Conservation (phyloP, 2,329 filamentous ascomycete species). For the Apiospora phragmitis region DNA sequence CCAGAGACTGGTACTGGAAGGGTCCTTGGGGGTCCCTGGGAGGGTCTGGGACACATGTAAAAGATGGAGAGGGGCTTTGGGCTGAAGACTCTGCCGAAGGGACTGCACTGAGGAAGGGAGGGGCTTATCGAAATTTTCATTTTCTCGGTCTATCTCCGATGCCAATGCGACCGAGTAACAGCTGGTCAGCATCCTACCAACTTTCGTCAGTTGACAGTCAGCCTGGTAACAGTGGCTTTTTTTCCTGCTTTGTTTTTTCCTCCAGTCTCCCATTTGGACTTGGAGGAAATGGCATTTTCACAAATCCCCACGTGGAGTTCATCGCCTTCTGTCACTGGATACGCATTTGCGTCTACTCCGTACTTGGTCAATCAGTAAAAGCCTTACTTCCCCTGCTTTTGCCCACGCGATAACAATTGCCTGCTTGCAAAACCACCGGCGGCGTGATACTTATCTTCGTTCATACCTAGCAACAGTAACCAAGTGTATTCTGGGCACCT, state of each 20-base stretch:
- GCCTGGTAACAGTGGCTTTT: background rate
- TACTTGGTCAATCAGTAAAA: background rate
- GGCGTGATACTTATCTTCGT: background rate
- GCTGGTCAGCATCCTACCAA: background rate
- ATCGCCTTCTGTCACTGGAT: conserved; percentile 4
- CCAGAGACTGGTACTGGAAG: background rate
- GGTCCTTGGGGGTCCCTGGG: background rate
- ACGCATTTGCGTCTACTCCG: background rate
- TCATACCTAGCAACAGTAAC: background rate
- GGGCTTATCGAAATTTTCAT: conserved; percentile 7
- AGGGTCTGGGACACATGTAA: background rate
- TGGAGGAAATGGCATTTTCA: background rate
- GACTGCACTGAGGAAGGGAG: background rate
- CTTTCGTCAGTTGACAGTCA: background rate
- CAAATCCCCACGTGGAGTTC: conserved; percentile 1
- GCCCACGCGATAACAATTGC: background rate
- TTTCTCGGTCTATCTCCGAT: background rate
- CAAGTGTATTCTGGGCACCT: background rate
- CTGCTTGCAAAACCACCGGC: background rate
- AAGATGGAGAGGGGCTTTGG: background rate
- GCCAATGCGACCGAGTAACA: background rate
- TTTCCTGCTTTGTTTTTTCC: background rate
- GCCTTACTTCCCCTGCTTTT: background rate
- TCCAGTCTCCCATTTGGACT: background rate
- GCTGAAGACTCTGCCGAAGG: background rate